Percentiles rank a stretch among this genome's conserved stretches.
Conservation (phyloP, 306 rosid species). For the Vicia sativa region DNA sequence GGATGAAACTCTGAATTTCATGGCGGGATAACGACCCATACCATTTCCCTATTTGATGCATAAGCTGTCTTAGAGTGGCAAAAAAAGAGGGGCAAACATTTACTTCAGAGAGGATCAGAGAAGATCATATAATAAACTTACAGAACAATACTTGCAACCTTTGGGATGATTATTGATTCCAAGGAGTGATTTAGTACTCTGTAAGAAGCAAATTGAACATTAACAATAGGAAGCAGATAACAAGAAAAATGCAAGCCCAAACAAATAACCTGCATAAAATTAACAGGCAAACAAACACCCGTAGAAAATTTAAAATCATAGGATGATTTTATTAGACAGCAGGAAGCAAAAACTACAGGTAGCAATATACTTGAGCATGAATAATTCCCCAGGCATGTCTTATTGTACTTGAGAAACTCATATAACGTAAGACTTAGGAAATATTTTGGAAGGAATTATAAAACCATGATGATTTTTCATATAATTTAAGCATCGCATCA, state of each 20-base stretch:
- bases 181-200: slow-evolving; percentile 53
- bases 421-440: not conserved
- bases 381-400: not conserved
- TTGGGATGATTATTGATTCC: slow-evolving; percentile 40
- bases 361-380: slow-evolving; percentile 8
- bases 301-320: not conserved
- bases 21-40: slow-evolving; percentile 60
- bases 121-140: slow-evolving; percentile 52
- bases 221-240: slow-evolving; percentile 37
- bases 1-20: slow-evolving; percentile 79
- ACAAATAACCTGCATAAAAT: slow-evolving; percentile 18
- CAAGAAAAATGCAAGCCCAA: slow-evolving; percentile 7
- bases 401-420: slow-evolving; percentile 11
- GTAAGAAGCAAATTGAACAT: slow-evolving; percentile 40
- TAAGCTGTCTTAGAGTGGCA: slow-evolving; percentile 33
- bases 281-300: slow-evolving; percentile 16
- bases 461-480: slow-evolving; percentile 2
- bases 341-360: slow-evolving; percentile 18
- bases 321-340: slow-evolving; percentile 3
- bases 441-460: slow-evolving; percentile 12
- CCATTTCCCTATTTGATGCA: slow-evolving; percentile 59
- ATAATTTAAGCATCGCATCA: slow-evolving; percentile 12
- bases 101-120: slow-evolving; percentile 4
- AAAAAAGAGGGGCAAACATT: slow-evolving; percentile 13
- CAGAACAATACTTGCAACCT: slow-evolving; percentile 81